These are phyloP conservation scores for Raphidocelis subcapitata DNA, from an alignment of 139 green algal species.

Conservation along the genomic window DNA sequence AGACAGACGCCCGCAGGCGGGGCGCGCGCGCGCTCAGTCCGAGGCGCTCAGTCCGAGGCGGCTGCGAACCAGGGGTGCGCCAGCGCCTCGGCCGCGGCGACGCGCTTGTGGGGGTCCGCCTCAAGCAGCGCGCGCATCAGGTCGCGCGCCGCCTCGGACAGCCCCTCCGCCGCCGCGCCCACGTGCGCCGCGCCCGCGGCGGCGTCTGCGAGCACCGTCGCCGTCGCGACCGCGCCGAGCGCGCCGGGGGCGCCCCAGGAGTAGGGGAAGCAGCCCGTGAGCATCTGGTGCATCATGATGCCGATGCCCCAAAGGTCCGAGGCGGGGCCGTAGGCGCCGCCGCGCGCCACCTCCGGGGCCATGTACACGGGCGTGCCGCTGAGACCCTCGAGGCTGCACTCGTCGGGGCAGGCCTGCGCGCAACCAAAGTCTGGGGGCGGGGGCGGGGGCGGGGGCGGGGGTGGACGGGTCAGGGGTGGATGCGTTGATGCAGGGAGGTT, in stretches of 20 bases:
- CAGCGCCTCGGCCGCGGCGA: constrained; percentile 33
- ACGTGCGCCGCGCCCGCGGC: constrained; percentile 1
- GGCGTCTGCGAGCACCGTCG: constrained; percentile 17
- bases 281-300: constrained; percentile 42
- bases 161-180: not conserved
- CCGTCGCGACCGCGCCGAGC: not conserved
- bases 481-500: too few relatives aligned
- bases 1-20: too few relatives aligned
- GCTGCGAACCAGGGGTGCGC: constrained; percentile 42
- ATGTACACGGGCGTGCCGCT: constrained; percentile 35
- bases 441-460: too few relatives aligned
- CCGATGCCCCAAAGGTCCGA: constrained; percentile 39
- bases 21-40: too few relatives aligned
- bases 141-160: constrained; percentile 44
- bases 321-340: not conserved
- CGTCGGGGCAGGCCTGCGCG: constrained; percentile 20
- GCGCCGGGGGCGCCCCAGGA: constrained; percentile 12
- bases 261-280: constrained; percentile 42
- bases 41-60: too few relatives aligned
- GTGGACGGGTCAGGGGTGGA: too few relatives aligned
- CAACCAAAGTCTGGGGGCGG: constrained; percentile 32
- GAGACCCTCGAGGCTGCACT: constrained; percentile 23
- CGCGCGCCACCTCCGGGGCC: constrained; percentile 29
- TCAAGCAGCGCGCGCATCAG: constrained; percentile 36
- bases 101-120: constrained; percentile 44